Evolutionary conservation across 2,329 filamentous ascomycete genomes (phyloP).

Genomic region (Fusarium sp.): DNA sequence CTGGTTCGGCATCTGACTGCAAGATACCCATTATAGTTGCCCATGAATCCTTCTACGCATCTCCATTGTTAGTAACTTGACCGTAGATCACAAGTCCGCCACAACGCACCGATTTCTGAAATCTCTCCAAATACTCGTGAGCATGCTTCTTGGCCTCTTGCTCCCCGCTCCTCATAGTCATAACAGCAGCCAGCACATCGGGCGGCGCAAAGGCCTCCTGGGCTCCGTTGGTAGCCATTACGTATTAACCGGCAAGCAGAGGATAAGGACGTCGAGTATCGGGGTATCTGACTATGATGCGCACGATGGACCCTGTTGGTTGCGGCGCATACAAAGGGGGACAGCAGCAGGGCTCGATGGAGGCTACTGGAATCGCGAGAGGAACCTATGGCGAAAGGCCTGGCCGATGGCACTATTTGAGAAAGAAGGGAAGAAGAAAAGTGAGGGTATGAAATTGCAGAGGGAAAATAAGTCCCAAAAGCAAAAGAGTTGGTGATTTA

Average conservation of each 20-base stretch:
- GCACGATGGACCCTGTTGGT: slow-evolving; percentile 37
- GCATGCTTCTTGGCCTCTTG: slow-evolving; percentile 88
- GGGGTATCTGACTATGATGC: slow-evolving; percentile 34
- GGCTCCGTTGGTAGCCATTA: slow-evolving; percentile 76
- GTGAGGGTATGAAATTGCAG: slow-evolving; percentile 17
- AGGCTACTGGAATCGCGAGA: slow-evolving; percentile 20
- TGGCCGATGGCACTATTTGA: slow-evolving; percentile 17
- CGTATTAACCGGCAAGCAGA: slow-evolving; percentile 28
- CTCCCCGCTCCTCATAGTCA: slow-evolving; percentile 90
- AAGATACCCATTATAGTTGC: slow-evolving; percentile 87
- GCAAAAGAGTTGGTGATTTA: slow-evolving; percentile 30
- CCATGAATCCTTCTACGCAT: slow-evolving; percentile 87
- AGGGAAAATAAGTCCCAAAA: slow-evolving; percentile 24
- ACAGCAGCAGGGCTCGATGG: slow-evolving; percentile 26
- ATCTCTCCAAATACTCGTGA: slow-evolving; percentile 90
- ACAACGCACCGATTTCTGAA: slow-evolving; percentile 90
- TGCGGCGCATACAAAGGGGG: slow-evolving; percentile 47
- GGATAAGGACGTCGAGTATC: slow-evolving; percentile 2
- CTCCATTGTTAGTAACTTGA: slow-evolving; percentile 23
- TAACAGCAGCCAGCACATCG: slow-evolving; percentile 85
- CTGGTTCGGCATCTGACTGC: slow-evolving; percentile 82
- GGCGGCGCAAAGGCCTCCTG: slow-evolving; percentile 81
- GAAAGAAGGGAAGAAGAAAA: slow-evolving; percentile 22
- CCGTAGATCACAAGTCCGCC: neutral
- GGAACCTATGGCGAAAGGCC: slow-evolving; percentile 18